Percentiles rank a stretch among this genome's conserved stretches.
Conservation (phyloP, 2,329 filamentous ascomycete genomes). For the Fusarium heterosporum region DNA sequence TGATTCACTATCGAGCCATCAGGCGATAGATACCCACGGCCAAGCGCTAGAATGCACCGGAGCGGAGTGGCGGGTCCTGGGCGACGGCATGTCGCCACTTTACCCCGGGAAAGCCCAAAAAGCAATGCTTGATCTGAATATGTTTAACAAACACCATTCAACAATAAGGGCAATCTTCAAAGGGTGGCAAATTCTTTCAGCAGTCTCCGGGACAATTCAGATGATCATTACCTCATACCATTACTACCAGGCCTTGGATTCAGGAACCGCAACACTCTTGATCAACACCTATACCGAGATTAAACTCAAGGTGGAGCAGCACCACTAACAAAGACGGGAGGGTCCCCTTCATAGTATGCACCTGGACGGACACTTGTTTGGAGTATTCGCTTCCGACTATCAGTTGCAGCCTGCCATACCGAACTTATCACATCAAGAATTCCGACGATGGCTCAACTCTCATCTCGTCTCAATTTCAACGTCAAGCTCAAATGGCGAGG, state of each 20-base stretch:
- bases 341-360: not conserved
- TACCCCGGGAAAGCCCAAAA: conserved; percentile 37
- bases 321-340: not conserved
- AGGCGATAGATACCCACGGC: conserved; percentile 29
- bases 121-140: conserved; percentile 19
- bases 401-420: conserved; percentile 28
- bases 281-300: conserved; percentile 15
- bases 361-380: conserved; percentile 10
- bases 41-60: conserved; percentile 27
- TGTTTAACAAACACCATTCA: conserved; percentile 3
- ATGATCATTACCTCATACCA: conserved; percentile 32
- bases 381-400: not conserved
- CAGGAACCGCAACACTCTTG: conserved; percentile 36
- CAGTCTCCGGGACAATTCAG: not conserved
- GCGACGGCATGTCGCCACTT: conserved; percentile 40
- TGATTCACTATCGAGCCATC: conserved; percentile 31
- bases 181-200: not conserved
- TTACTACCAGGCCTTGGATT: conserved; percentile 14
- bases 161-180: not conserved
- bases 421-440: conserved; percentile 26
- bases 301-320: conserved; percentile 17
- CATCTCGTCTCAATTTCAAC: not conserved
- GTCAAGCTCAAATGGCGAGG: conserved; percentile 15
- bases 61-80: conserved; percentile 35
- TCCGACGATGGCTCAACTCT: not conserved